phyloP scores from a whole-genome alignment of 768 basidiomycete species.

The Phylloporus arenicola region DNA sequence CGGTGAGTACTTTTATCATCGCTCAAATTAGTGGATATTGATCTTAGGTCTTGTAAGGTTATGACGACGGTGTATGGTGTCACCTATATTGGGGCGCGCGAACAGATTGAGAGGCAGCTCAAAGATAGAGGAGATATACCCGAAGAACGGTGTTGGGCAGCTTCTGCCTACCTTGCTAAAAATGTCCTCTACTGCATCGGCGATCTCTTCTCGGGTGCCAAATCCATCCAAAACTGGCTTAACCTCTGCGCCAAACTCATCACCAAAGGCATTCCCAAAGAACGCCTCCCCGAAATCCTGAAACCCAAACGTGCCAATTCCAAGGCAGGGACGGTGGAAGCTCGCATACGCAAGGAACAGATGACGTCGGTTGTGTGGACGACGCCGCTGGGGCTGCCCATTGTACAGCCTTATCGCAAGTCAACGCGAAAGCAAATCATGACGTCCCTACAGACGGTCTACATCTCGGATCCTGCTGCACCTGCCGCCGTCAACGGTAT shows the following conservation, averaged over 20 bases:
- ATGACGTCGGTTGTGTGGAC: slow-evolving; percentile 98
- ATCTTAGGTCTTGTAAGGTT: slow-evolving; percentile 43
- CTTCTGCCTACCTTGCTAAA: slow-evolving; percentile 76
- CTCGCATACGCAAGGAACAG: slow-evolving; percentile 70
- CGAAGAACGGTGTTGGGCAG: slow-evolving; percentile 65
- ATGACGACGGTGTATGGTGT: slow-evolving; percentile 99
- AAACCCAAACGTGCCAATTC: slow-evolving; percentile 7
- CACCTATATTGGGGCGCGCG: slow-evolving; percentile 89
- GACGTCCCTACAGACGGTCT: slow-evolving; percentile 83
- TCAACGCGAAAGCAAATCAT: slow-evolving; percentile 73
- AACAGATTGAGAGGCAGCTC: slow-evolving; percentile 90
- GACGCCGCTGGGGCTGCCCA: slow-evolving; percentile 88
- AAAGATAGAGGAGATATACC: slow-evolving; percentile 68
- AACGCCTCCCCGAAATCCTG: slow-evolving; percentile 49
- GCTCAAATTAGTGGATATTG: background rate
- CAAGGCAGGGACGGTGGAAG: slow-evolving; percentile 22
- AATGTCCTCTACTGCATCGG: slow-evolving; percentile 79
- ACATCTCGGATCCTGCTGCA: slow-evolving; percentile 78
- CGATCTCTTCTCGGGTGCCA: slow-evolving; percentile 90
- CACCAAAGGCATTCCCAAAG: slow-evolving; percentile 76
- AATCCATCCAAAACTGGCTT: slow-evolving; percentile 88
- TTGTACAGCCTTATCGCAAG: slow-evolving; percentile 95
- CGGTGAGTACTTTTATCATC: slow-evolving; percentile 39
- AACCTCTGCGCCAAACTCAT: slow-evolving; percentile 79
- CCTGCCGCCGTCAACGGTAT: slow-evolving; percentile 72